Conservation (phyloP, 2,329 filamentous ascomycete genomes). For the Aspergillus udagawae region DNA sequence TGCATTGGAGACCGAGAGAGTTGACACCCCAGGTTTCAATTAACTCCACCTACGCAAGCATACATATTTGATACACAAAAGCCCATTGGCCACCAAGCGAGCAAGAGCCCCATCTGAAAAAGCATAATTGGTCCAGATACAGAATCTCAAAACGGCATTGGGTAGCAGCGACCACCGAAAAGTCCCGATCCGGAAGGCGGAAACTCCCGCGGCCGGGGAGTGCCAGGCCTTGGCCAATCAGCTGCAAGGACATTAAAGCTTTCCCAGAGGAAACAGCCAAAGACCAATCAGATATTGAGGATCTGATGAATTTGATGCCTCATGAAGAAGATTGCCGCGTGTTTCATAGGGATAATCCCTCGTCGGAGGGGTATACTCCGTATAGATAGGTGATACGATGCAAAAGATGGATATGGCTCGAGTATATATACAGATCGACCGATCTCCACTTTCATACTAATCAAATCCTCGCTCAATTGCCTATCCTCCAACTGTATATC, state of each 20-base stretch:
- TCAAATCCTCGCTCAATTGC: not conserved
- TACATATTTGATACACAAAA: not conserved
- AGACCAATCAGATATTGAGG: not conserved
- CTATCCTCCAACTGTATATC: conserved; percentile 13
- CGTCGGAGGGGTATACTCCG: not conserved
- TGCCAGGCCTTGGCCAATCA: conserved; percentile 7
- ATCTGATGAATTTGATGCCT: not conserved
- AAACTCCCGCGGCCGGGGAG: no score
- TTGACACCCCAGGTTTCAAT: not conserved
- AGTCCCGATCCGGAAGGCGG: no score
- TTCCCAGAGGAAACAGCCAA: conserved; percentile 1
- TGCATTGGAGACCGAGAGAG: no score
- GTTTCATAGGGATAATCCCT: not conserved
- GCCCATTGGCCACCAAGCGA: not conserved
- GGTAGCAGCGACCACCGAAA: conserved; percentile 15
- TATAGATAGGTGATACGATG: not conserved
- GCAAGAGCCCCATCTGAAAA: not conserved
- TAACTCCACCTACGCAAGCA: not conserved
- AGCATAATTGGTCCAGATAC: not conserved
- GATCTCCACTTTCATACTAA: not conserved
- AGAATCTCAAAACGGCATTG: conserved; percentile 20
- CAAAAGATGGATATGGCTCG: not conserved
- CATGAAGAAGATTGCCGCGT: not conserved
- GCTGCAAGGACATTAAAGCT: not conserved
- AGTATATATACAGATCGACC: not conserved